A percentile compares a stretch with the other conserved stretches of the same genome.
Evolutionary conservation across 2,329 filamentous ascomycete genomes (phyloP).

Genomic region (Ophiostoma triangulosporum): DNA sequence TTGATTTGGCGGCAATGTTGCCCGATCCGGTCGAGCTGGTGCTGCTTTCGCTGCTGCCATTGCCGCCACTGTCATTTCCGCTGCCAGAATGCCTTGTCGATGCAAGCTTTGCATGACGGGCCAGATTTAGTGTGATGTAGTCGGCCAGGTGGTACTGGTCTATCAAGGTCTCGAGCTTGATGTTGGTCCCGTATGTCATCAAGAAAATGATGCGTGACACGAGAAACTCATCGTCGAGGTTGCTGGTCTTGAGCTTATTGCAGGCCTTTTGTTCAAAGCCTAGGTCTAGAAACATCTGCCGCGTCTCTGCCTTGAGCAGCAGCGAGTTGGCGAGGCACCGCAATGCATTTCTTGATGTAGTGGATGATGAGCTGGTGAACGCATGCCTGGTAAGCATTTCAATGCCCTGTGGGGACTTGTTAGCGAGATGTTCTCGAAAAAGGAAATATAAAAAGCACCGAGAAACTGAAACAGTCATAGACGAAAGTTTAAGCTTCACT

Average conservation of each 20-base stretch:
- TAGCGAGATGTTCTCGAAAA: slow-evolving; percentile 2
- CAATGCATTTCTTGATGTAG: slow-evolving; percentile 60
- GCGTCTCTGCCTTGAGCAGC: slow-evolving; percentile 51
- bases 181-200: slow-evolving; percentile 61
- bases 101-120: slow-evolving; percentile 47
- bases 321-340: slow-evolving; percentile 78
- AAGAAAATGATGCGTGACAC: slow-evolving; percentile 67
- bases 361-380: slow-evolving; percentile 50
- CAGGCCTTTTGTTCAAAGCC: slow-evolving; percentile 56
- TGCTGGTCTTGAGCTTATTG: slow-evolving; percentile 56
- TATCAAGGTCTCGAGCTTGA: slow-evolving; percentile 52
- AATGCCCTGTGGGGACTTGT: slow-evolving; percentile 46
- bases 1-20: slow-evolving; percentile 11
- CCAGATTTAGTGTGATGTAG: slow-evolving; percentile 55
- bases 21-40: neutral
- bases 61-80: neutral
- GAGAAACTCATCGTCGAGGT: slow-evolving; percentile 76
- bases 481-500: neutral
- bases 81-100: slow-evolving; percentile 17
- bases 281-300: slow-evolving; percentile 60
- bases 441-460: neutral
- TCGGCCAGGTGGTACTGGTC: slow-evolving; percentile 53
- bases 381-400: slow-evolving; percentile 57
- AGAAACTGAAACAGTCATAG: neutral
- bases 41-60: neutral